Percentiles rank a stretch among this genome's conserved stretches.
Conservation (phyloP, 2,329 filamentous ascomycete species). For the Neodidymelliopsis sp. region DNA sequence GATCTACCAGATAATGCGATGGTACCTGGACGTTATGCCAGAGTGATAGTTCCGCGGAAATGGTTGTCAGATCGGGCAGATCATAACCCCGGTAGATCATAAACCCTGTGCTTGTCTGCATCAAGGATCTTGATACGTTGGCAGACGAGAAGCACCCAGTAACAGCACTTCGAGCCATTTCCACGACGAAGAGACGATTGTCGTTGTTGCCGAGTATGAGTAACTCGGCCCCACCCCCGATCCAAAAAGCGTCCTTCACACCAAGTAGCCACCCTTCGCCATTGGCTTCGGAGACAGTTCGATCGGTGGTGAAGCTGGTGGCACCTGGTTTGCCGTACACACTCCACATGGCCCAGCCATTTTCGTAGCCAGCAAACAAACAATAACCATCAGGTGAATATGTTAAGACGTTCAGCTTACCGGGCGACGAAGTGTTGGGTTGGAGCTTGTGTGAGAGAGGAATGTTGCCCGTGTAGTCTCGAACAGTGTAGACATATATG, state of each 20-base stretch:
- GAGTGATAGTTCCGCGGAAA: slow-evolving; percentile 89
- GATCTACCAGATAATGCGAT: slow-evolving; percentile 81
- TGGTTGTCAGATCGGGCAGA: slow-evolving; percentile 85
- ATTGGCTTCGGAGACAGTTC: slow-evolving; percentile 68
- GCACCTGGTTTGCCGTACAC: slow-evolving; percentile 92
- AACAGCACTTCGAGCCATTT: slow-evolving; percentile 93
- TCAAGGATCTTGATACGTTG: slow-evolving; percentile 86
- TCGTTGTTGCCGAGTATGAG: slow-evolving; percentile 75
- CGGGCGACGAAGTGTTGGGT: slow-evolving; percentile 74
- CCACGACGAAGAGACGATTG: slow-evolving; percentile 83
- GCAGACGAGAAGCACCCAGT: slow-evolving; percentile 90
- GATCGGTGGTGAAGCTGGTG: slow-evolving; percentile 80
- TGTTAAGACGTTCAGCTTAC: slow-evolving; percentile 73
- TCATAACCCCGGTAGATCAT: slow-evolving; percentile 96
- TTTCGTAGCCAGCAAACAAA: slow-evolving; percentile 89
- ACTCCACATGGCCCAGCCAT: slow-evolving; percentile 96
- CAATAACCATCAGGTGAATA: slow-evolving; percentile 98
- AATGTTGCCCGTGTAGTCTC: slow-evolving; percentile 93
- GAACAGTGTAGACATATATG: slow-evolving; percentile 88
- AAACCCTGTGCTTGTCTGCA: slow-evolving; percentile 86
- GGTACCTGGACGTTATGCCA: slow-evolving; percentile 95
- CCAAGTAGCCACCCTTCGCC: slow-evolving; percentile 86
- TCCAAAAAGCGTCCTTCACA: slow-evolving; percentile 80
- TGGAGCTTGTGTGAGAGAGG: slow-evolving; percentile 81
- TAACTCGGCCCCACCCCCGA: slow-evolving; percentile 86